Evolutionary conservation across 768 basidiomycete species (phyloP), one percentile per base, ranked within the genome.

Genomic region (Boletus pseudopeckii): DNA sequence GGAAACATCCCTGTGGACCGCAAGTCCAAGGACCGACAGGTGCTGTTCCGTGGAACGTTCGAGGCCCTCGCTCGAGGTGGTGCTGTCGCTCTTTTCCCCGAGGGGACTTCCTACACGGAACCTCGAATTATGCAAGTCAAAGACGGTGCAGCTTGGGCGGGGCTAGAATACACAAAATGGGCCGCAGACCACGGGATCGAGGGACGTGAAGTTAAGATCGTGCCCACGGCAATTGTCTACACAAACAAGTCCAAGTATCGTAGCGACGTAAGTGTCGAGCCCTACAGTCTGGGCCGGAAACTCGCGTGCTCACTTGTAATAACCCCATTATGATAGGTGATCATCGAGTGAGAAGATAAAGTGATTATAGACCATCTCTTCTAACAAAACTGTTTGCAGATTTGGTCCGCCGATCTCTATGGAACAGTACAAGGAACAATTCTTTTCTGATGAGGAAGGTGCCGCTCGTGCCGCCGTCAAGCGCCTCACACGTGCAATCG

Each of bases 1-100:
- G 95, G 97, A n/a, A 97, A 97, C 70, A 95, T 99, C 59, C 94
- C 96, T 22, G 96, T 98, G 34, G 95, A 97, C 71, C 83, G 97
- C 55, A 94, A 91, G 74, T 90, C 82, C 56, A 92, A 92, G 74
- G 94, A 99, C 73, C 86, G 92, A 51, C 88, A 89, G 64, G 80
- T 82, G 18, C 77, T 98, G 17, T 95, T 97, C 74, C 81, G 83
- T 57, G 90, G 92, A 40, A 97, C 95, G 0, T 87, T 98, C 62
- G 88, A 96, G 48, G 86, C 88, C 1, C 78, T 99, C 38, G 78
- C 84, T 17, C 75, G 75, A n/a, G 90, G 89, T 15, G 79, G 86
- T 56, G 90, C 84, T 18, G 90, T 99, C 50, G 96, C 92, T 7
- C 78, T 98, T 40, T 99, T 99, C 68, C 93, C 93, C 8, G 93